These are phyloP conservation scores for Pseudotsuga menziesii DNA, from an alignment of 75 land plant species.

Conservation along the genomic window DNA sequence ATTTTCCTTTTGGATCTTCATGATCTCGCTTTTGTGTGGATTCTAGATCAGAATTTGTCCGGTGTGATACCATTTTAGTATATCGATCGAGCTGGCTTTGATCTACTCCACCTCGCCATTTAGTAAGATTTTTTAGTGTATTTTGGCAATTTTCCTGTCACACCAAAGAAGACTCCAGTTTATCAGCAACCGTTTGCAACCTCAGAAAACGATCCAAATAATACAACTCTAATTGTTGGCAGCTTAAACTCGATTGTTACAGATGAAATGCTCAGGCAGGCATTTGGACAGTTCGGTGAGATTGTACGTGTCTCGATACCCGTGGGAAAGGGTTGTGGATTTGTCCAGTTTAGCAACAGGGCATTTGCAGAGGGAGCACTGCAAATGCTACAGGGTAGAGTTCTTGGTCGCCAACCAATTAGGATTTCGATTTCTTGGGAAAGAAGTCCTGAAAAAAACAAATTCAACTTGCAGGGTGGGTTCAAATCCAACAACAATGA, in stretches of 20 bases:
- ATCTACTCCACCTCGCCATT: too few relatives aligned
- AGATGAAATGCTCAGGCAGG: slow-evolving; percentile 69
- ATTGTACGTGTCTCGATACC: slow-evolving; percentile 90
- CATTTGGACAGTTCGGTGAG: slow-evolving; percentile 83
- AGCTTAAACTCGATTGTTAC: slow-evolving; percentile 73
- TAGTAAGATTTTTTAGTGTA: too few relatives aligned
- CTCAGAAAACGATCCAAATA: slow-evolving; percentile 76
- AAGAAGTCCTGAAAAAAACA: slow-evolving; percentile 80
- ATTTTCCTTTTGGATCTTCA: too few relatives aligned
- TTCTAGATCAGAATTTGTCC: too few relatives aligned
- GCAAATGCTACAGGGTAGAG: slow-evolving; percentile 55
- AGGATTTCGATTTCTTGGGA: slow-evolving; percentile 93
- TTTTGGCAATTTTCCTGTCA: slow-evolving; percentile 15
- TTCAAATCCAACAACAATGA: slow-evolving; percentile 47
- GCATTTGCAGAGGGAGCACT: slow-evolving; percentile 79
- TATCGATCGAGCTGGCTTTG: too few relatives aligned
- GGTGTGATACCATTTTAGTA: too few relatives aligned
- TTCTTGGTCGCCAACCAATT: slow-evolving; percentile 67
- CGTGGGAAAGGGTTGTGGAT: slow-evolving; percentile 87
- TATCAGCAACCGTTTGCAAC: slow-evolving; percentile 45
- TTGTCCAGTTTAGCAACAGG: slow-evolving; percentile 95
- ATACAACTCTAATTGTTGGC: slow-evolving; percentile 97
- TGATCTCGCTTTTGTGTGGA: too few relatives aligned
- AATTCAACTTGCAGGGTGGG: slow-evolving; percentile 23
- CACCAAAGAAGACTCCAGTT: slow-evolving; percentile 61